Conservation (phyloP, 257 asterid genomes). For the Jacaranda mimosifolia region DNA sequence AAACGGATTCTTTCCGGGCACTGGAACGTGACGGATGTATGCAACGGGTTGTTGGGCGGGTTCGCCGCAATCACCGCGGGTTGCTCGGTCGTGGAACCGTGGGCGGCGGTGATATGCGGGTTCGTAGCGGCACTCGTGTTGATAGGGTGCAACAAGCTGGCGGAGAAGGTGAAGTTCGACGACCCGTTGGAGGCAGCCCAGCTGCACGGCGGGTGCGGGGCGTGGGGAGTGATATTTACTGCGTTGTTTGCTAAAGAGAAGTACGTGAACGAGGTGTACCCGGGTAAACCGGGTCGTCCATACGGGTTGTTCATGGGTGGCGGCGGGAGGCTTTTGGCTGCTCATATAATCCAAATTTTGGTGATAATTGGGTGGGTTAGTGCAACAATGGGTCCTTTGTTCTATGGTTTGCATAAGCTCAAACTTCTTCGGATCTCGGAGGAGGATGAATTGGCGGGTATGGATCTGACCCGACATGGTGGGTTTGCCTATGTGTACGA, state of each 20-base stretch:
- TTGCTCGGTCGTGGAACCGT: slow-evolving; percentile 94
- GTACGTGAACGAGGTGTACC: slow-evolving; percentile 78
- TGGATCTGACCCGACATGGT: slow-evolving; percentile 98
- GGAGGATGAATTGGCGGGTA: slow-evolving; percentile 92
- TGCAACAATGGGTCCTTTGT: slow-evolving; percentile 87
- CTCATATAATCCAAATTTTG: no score
- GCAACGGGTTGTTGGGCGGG: slow-evolving; percentile 90
- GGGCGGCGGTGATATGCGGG: slow-evolving; percentile 93
- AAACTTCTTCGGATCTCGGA: slow-evolving; percentile 77
- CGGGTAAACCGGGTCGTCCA: slow-evolving; percentile 60
- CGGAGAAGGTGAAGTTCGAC: slow-evolving; percentile 68
- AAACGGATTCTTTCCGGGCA: slow-evolving; percentile 81
- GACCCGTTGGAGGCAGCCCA: slow-evolving; percentile 97
- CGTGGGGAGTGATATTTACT: slow-evolving; percentile 87
- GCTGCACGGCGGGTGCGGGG: slow-evolving; percentile 91
- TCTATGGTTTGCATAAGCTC: slow-evolving; percentile 56
- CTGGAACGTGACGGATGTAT: slow-evolving; percentile 92
- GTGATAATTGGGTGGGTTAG: slow-evolving; percentile 80
- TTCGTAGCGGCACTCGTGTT: slow-evolving; percentile 84
- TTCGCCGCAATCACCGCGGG: slow-evolving; percentile 93
- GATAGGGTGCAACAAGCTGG: slow-evolving; percentile 78
- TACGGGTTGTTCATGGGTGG: slow-evolving; percentile 97
- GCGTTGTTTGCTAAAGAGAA: slow-evolving; percentile 70
- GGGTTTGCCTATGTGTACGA: slow-evolving; percentile 87
- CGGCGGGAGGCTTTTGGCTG: slow-evolving; percentile 47